Conservation (phyloP, 352 stramenopile species). For the Pythium folliculosum region DNA sequence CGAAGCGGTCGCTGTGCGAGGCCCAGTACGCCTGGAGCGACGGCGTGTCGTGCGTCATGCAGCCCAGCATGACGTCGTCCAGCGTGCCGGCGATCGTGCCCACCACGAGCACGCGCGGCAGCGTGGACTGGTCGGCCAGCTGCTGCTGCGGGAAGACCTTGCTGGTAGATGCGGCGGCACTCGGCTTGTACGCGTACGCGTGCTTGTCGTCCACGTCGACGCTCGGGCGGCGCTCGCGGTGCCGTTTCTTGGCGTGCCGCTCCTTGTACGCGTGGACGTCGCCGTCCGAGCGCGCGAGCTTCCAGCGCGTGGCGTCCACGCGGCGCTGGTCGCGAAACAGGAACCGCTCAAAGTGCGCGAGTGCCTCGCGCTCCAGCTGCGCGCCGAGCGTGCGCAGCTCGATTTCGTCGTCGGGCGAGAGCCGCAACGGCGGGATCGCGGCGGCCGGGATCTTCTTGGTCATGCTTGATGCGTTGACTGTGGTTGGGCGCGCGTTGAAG, state of each 20-base stretch:
- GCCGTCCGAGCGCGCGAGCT: slow-evolving; percentile 23
- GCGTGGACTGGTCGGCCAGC: neutral
- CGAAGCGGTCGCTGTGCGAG: slow-evolving; percentile 32
- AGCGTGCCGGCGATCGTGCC: slow-evolving; percentile 44
- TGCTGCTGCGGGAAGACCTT: slow-evolving; percentile 2
- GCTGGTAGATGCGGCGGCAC: neutral
- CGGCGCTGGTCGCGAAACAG: slow-evolving; percentile 25
- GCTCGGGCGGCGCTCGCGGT: neutral
- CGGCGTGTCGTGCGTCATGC: slow-evolving; percentile 41
- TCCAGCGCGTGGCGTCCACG: slow-evolving; percentile 42
- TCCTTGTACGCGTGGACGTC: slow-evolving; percentile 39
- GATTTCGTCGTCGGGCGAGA: slow-evolving; percentile 37
- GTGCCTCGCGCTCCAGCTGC: slow-evolving; percentile 31
- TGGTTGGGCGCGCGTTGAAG: neutral
- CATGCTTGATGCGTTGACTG: slow-evolving; percentile 15
- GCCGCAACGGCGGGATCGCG: slow-evolving; percentile 34
- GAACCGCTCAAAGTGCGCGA: slow-evolving; percentile 45
- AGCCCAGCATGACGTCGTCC: slow-evolving; percentile 58
- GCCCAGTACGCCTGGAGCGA: slow-evolving; percentile 29
- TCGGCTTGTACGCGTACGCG: slow-evolving; percentile 4
- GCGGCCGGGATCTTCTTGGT: slow-evolving; percentile 31
- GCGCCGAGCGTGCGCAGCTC: slow-evolving; percentile 35
- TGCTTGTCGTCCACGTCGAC: neutral
- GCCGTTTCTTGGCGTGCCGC: neutral
- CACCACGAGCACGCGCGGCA: slow-evolving; percentile 32